Base-by-base conservation (phyloP, 768 basidiomycete genomes). In the Cyclocybe aegerita region DNA sequence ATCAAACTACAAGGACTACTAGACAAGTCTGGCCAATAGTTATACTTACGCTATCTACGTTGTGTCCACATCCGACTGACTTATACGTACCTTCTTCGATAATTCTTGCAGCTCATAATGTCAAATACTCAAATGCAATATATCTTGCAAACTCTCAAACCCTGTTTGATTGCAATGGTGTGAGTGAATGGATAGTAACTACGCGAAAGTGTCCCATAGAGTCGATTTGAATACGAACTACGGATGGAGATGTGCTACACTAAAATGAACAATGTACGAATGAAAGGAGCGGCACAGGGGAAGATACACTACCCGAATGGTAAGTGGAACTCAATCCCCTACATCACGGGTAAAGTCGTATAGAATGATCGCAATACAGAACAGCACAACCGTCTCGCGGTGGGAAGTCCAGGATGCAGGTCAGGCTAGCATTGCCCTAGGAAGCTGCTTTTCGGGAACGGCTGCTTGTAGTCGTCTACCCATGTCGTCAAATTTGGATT, bases 401-500 rank as follows among this genome's bases (percentile, higher is more conserved):
- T 23, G 23, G 23, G 23, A 23, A 23, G 23, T 23, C 23, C 23
- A 23, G 23, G 23, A 37, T 5, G 36, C 4, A 37, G 36, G 36
- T 4, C 36, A 37, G 36, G 16, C 69, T 64, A 85, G 66, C 88
- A 90, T 60, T 82, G 69, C 29, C 74, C 80, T 14, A 85, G 63
- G 59, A 84, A 78, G 9, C 57, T 72, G 69, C 77, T 90, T 71
- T 82, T 89, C 4, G 91, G 91, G 61, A 80, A 83, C 8, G 80
- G 63, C 63, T 90, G 85, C 39, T 75, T 71, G 57, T 69, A 89
- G 60, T 84, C 83, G 52, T 71, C 73, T 36, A 57, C 67, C 89
- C 90, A 91, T 15, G 88, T 87, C 47, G 90, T 91, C 8, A 90
- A 59, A 64, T 91, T 91, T 14, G 85, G 76, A 59, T 96, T 92